phyloP scores from a whole-genome alignment of 169 alveolate species.

The Eimeria sp. region DNA sequence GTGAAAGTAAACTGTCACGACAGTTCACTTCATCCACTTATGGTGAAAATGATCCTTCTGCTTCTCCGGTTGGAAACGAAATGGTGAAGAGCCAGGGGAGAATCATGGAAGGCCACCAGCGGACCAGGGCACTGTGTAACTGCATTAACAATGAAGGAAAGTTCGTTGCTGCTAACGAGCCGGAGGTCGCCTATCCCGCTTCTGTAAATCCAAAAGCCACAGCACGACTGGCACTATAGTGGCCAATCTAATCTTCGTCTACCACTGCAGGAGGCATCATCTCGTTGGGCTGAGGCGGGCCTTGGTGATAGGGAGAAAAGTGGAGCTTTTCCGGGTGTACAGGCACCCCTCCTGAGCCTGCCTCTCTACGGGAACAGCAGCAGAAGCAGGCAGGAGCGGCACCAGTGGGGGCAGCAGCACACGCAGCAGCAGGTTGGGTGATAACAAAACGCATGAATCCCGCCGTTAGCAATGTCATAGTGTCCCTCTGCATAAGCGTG shows the following conservation, averaged over 20 bases:
- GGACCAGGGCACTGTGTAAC: background rate
- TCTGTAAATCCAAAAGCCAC: background rate
- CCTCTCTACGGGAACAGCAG: conserved; percentile 47
- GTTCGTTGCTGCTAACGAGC: background rate
- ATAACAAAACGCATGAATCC: background rate
- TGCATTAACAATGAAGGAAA: background rate
- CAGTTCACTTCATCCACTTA: no score
- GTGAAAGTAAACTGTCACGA: no score
- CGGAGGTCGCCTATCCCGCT: background rate
- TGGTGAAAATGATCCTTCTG: background rate
- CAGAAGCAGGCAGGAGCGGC: background rate
- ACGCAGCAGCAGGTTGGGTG: background rate
- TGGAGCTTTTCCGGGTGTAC: conserved; percentile 79
- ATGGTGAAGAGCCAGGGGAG: background rate
- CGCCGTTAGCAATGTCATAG: background rate
- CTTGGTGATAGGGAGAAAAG: conserved; percentile 62
- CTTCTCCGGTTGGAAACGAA: background rate
- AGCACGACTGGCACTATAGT: background rate
- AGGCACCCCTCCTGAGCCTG: conserved; percentile 80
- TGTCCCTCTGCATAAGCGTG: background rate
- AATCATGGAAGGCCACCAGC: background rate
- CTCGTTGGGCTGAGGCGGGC: conserved; percentile 72
- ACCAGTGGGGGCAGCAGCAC: background rate
- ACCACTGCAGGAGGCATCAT: conserved; percentile 56
- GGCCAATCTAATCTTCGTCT: conserved; percentile 37